Percentiles rank a stretch among this genome's conserved stretches.
Conservation (phyloP, 768 basidiomycete species). For the Tricholoma sp. region DNA sequence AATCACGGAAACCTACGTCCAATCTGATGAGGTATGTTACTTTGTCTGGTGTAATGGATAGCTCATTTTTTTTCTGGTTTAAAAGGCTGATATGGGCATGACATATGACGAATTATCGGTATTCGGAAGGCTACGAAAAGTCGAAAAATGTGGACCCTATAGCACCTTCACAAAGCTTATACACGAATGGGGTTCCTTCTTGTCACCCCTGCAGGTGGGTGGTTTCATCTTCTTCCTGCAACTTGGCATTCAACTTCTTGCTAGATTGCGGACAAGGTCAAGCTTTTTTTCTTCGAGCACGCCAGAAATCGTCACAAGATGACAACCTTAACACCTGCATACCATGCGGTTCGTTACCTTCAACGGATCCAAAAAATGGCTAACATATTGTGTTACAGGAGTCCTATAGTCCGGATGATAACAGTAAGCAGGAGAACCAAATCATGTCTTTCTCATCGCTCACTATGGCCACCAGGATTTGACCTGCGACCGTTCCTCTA, state of each 20-base stretch:
- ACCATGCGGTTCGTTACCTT: conserved; percentile 72
- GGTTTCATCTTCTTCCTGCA: background rate
- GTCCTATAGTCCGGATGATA: conserved; percentile 95
- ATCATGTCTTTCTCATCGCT: conserved; percentile 11
- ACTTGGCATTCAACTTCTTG: background rate
- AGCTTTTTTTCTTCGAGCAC: conserved; percentile 94
- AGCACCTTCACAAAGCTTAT: conserved; percentile 95
- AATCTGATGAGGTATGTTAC: conserved; percentile 79
- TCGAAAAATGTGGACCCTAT: conserved; percentile 97
- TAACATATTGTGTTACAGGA: conserved; percentile 48
- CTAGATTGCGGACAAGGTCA: conserved; percentile 97
- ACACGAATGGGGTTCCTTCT: conserved; percentile 84
- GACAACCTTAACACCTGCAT: conserved; percentile 91
- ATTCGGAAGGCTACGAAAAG: conserved; percentile 89
- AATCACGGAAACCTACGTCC: conserved; percentile 89
- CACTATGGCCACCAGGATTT: conserved; percentile 54
- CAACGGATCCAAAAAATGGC: background rate
- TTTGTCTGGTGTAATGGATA: background rate
- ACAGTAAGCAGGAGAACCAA: conserved; percentile 50
- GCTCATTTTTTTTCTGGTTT: conserved; percentile 4
- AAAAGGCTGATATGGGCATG: conserved; percentile 97
- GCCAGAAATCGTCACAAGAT: conserved; percentile 98
- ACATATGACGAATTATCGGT: conserved; percentile 95
- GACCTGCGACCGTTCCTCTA: conserved; percentile 97
- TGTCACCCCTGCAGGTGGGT: conserved; percentile 78